A percentile compares a stretch with the other conserved stretches of the same genome.
Conservation (phyloP, 331 rosid genomes). For the Pyrus hybrid region DNA sequence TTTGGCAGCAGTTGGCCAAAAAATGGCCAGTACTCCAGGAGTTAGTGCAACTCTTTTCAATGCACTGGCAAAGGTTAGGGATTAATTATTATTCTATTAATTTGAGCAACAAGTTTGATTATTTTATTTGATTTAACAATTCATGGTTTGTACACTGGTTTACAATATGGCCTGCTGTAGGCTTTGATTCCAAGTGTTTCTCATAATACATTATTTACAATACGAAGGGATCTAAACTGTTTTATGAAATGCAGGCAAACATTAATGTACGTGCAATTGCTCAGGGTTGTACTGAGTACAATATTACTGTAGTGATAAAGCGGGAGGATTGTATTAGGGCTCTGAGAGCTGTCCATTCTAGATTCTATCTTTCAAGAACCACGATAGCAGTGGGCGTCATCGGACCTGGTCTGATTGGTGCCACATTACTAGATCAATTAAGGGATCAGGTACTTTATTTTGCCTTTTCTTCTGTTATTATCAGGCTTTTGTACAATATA, state of each 20-base stretch:
- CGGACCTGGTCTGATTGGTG: constrained; percentile 96
- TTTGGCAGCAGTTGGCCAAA: constrained; percentile 97
- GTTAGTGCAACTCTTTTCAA: constrained; percentile 95
- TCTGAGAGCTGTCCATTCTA: constrained; percentile 88
- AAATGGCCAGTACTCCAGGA: constrained; percentile 99
- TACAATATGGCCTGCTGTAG: not conserved
- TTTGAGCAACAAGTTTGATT: not conserved
- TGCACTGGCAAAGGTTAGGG: constrained; percentile 90
- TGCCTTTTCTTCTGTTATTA: not conserved
- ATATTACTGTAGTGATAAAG: constrained; percentile 82
- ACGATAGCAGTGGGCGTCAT: constrained; percentile 91
- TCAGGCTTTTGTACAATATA: not conserved
- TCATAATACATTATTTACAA: not conserved
- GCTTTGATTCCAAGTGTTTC: not conserved
- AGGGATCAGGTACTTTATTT: constrained; percentile 76
- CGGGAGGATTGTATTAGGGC: constrained; percentile 94
- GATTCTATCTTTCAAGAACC: constrained; percentile 92
- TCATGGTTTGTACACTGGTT: not conserved
- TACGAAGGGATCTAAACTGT: not conserved
- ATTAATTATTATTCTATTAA: not conserved
- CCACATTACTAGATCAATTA: constrained; percentile 87
- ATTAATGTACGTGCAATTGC: constrained; percentile 97
- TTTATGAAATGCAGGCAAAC: constrained; percentile 56
- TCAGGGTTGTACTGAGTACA: constrained; percentile 96
- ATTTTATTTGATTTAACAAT: not conserved